Evolutionary conservation across 2,329 filamentous ascomycete genomes (phyloP).

Genomic region (Epichloe hybrida): DNA sequence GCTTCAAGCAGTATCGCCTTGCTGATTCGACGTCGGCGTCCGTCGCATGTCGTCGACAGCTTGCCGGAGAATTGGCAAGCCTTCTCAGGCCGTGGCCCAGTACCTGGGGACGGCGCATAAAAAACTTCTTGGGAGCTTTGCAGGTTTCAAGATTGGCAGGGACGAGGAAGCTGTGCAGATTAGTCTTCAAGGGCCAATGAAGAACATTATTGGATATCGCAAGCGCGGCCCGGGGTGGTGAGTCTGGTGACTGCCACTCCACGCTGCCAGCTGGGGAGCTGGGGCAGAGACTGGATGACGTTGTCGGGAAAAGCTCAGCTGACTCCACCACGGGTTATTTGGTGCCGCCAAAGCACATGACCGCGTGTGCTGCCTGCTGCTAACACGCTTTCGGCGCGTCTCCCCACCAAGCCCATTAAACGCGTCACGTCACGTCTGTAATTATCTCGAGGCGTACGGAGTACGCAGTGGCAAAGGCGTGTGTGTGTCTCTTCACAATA

Average conservation of each 20-base stretch:
- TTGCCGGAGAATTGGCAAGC: conserved; percentile 16
- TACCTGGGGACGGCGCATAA: conserved; percentile 27
- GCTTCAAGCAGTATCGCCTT: conserved; percentile 38
- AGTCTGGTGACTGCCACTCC: neutral
- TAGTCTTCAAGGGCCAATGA: conserved; percentile 5
- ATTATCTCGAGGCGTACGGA: neutral
- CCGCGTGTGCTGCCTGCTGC: conserved; percentile 25
- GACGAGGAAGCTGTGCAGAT: neutral
- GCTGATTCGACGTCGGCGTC: conserved; percentile 39
- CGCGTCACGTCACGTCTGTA: neutral
- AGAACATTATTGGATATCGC: conserved; percentile 7
- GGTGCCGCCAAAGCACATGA: conserved; percentile 11
- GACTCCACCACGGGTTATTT: neutral
- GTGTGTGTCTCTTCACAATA: neutral
- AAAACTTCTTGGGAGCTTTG: neutral
- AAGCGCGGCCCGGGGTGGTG: neutral
- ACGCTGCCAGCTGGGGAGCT: neutral
- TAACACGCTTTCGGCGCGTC: conserved; percentile 27
- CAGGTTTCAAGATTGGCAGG: neutral
- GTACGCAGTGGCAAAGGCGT: neutral
- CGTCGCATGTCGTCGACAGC: conserved; percentile 31
- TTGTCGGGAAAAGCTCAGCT: neutral
- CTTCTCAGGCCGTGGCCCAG: conserved; percentile 25
- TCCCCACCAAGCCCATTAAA: conserved; percentile 11
- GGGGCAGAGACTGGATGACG: conserved; percentile 7